phyloP scores from a whole-genome alignment of 2,329 filamentous ascomycete species.

The Cladosporium sp. region DNA sequence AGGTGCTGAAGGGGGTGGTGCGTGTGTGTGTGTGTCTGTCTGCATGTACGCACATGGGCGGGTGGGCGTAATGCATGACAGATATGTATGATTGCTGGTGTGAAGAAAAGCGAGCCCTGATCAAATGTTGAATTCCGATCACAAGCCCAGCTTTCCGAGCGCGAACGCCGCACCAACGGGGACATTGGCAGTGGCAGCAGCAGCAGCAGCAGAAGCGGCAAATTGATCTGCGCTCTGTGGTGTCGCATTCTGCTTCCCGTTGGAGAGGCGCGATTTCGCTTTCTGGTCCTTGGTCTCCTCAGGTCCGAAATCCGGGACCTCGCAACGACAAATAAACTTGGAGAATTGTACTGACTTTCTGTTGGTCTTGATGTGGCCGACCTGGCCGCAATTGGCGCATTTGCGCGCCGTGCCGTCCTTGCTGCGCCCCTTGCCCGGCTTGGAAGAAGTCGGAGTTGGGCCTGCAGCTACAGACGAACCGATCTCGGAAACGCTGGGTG shows the following conservation, averaged over 20 bases:
- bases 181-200: neutral
- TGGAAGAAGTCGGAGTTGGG: constrained; percentile 18
- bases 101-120: neutral
- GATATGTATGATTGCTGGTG: neutral
- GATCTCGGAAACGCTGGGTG: constrained; percentile 1
- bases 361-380: constrained; percentile 98
- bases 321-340: constrained; percentile 20
- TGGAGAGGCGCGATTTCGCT: neutral
- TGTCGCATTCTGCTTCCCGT: constrained; percentile 3
- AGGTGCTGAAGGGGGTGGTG: neutral
- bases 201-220: neutral
- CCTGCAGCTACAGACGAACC: constrained; percentile 25
- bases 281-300: constrained; percentile 2
- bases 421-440: constrained; percentile 38
- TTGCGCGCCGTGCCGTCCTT: constrained; percentile 74
- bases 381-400: constrained; percentile 95
- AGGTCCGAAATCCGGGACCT: constrained; percentile 6
- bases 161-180: constrained; percentile 1
- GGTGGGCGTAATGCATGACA: neutral
- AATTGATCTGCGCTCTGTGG: neutral
- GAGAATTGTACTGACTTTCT: constrained; percentile 68
- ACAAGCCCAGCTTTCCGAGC: constrained; percentile 4
- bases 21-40: too few species aligned
- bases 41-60: neutral
- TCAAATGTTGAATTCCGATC: constrained; percentile 11